Conservation (phyloP, 2,329 filamentous ascomycete species). For the Penicillium italicum region DNA sequence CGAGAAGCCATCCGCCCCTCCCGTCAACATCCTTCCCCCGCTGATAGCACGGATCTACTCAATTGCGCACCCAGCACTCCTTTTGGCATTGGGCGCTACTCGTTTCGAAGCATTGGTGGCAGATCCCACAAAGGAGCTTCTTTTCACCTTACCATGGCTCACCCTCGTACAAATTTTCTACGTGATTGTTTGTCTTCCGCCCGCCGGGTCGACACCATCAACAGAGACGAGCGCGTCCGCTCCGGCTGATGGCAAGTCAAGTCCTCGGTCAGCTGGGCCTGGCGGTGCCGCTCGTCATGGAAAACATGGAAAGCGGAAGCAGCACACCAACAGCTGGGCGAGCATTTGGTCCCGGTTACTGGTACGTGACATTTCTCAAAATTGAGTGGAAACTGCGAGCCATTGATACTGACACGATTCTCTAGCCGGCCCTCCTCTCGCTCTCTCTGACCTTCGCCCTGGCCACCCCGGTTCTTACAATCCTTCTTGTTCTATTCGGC, state of each 20-base stretch:
- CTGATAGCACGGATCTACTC: constrained; percentile 55
- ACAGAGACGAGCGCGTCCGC: constrained; percentile 4
- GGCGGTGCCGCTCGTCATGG: constrained; percentile 13
- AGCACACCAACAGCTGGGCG: constrained; percentile 14
- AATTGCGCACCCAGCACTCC: constrained; percentile 63
- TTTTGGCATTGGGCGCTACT: constrained; percentile 61
- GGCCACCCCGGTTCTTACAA: constrained; percentile 55
- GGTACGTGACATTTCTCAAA: constrained; percentile 19
- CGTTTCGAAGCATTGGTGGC: constrained; percentile 65
- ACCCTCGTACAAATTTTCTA: constrained; percentile 61
- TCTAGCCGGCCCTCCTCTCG: constrained; percentile 67
- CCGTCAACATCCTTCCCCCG: constrained; percentile 48
- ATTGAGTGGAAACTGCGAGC: neutral
- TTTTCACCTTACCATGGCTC: constrained; percentile 59
- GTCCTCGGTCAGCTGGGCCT: constrained; percentile 11
- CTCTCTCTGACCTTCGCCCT: constrained; percentile 54
- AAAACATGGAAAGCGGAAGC: constrained; percentile 25
- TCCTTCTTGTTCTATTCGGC: constrained; percentile 79
- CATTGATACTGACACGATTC: neutral
- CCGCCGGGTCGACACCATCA: constrained; percentile 41
- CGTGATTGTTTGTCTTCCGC: constrained; percentile 57
- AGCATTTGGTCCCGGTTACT: constrained; percentile 25
- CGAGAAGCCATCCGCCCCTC: constrained; percentile 32
- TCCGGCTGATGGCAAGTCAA: constrained; percentile 11
- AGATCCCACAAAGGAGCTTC: constrained; percentile 64